Evolutionary conservation across 148 eudicot genomes (phyloP), one percentile per base, ranked within the genome.

Genomic region (Agrostemma githago): DNA sequence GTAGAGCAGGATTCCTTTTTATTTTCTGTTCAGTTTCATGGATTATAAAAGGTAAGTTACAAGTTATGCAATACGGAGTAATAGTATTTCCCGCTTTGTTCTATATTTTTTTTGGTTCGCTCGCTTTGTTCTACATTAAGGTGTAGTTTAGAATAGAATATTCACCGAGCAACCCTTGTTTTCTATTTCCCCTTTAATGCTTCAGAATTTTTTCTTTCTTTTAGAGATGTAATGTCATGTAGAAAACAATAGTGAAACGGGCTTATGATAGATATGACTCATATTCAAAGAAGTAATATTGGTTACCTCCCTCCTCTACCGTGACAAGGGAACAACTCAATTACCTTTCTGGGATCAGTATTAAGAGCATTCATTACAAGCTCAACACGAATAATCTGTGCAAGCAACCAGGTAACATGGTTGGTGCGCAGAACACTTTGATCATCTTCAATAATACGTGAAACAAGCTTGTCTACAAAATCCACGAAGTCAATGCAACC

Each of bases 401-500:
- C 92, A 66, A 96, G 85, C 78, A 96, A 89, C 99, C 91, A 96
- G 17, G 96, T 92, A 38, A 96, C 96, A 71, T 96, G 97, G 83
- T 96, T 96, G 58, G 99, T 96, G 76, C 87, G 84, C 63, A 90
- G 86, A 80, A 90, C 81, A 75, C 86, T 86, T 62, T 76, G 90
- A 83, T 96, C 92, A 70, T 86, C 94, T 77, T 92, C 97, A 62
- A 87, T 82, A n/a, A 90, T 83, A 68, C 92, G 91, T 76, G 82
- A 80, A 51, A 90, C 88, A 77, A 96, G 90, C 86, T 92, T 92
- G 81, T 96, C 99, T 83, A 96, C 91, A 80, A 96, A 92, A 73
- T 92, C 94, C 60, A 89, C 91, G 82, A 96, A 92, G 82, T 96
- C 97, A 76, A 96, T 85, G 85, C 97, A 92, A 48, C 99, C 97